Conservation (phyloP, 2,329 filamentous ascomycete genomes). For the Beauveria medogensis region DNA sequence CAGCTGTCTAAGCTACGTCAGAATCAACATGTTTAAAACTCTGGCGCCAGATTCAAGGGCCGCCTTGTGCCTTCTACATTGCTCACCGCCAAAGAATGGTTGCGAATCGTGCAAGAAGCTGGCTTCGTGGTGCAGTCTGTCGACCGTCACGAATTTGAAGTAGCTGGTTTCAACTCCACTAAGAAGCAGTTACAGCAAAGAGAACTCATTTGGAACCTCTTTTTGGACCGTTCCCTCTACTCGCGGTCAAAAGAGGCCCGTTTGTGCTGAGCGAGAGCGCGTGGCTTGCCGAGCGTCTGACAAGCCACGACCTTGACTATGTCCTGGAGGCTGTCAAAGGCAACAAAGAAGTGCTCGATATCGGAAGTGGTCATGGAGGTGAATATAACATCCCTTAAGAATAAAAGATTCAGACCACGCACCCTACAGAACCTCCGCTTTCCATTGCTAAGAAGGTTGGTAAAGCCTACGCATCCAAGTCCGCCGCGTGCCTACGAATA, state of each 20-base stretch:
- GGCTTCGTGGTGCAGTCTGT: not conserved
- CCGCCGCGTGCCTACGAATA: not conserved
- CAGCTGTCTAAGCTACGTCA: not conserved
- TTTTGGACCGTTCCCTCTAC: not conserved
- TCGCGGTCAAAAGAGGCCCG: not conserved
- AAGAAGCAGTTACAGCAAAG: not conserved
- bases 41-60: not conserved
- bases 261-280: not conserved
- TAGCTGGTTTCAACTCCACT: not conserved
- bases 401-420: not conserved
- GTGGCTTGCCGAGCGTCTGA: not conserved
- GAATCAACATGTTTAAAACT: not conserved
- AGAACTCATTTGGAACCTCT: not conserved
- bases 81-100: not conserved
- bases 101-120: not conserved
- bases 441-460: not conserved
- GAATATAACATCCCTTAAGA: not conserved
- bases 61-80: not conserved
- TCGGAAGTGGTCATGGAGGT: not conserved
- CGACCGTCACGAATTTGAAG: not conserved
- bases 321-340: not conserved
- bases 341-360: not conserved
- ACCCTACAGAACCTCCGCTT: not conserved
- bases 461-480: not conserved
- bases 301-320: not conserved